Conservation (phyloP, 768 basidiomycete species). For the Collybiopsis luxurians region DNA sequence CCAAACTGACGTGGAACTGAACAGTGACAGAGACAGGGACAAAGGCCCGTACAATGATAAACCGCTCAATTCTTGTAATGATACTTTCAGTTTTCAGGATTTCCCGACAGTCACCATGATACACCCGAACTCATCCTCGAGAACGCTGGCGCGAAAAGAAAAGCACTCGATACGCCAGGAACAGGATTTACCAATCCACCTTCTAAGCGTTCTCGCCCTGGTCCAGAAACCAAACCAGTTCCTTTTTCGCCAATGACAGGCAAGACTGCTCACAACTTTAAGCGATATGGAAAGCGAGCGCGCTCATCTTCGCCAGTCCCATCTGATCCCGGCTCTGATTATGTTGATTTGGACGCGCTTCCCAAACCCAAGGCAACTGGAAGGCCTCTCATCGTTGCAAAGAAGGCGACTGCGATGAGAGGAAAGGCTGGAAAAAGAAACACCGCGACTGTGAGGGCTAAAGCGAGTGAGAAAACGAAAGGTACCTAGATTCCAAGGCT, state of each 20-base stretch:
- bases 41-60: background rate
- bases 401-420: slow-evolving; percentile 23
- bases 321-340: slow-evolving; percentile 1
- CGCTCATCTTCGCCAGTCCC: slow-evolving; percentile 24
- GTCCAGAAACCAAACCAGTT: background rate
- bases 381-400: background rate
- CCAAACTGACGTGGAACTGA: no score
- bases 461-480: background rate
- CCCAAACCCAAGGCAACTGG: slow-evolving; percentile 13
- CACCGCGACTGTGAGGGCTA: slow-evolving; percentile 9
- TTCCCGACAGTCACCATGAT: background rate
- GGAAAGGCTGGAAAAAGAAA: slow-evolving; percentile 27
- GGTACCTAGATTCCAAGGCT: background rate
- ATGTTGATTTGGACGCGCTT: slow-evolving; percentile 30
- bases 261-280: slow-evolving; percentile 15
- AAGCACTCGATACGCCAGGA: background rate
- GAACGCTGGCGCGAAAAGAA: background rate
- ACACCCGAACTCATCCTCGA: background rate
- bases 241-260: slow-evolving; percentile 8
- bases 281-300: slow-evolving; percentile 27
- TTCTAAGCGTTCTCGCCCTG: slow-evolving; percentile 2
- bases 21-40: background rate
- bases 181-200: background rate
- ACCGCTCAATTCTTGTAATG: background rate
- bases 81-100: background rate